phyloP scores from a whole-genome alignment of 106 monocot species.

The Xerophyta viscosa region DNA sequence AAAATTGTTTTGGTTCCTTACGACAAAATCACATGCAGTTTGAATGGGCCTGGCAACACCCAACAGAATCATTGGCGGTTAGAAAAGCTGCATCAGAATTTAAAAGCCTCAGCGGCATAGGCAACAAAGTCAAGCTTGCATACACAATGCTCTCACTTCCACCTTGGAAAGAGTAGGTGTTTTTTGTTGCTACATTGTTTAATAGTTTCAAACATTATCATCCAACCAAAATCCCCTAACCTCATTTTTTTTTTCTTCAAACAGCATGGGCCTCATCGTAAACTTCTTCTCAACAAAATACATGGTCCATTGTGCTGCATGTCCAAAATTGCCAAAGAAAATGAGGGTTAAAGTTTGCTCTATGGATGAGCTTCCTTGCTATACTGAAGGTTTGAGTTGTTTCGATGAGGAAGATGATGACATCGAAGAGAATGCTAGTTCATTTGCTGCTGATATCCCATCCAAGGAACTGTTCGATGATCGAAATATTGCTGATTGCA shows the following conservation, averaged over 20 bases:
- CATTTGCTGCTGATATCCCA: neutral
- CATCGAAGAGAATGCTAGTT: neutral
- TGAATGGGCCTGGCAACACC: conserved; percentile 99
- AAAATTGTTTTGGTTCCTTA: too few relatives aligned
- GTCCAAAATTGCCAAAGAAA: conserved; percentile 71
- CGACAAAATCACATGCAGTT: conserved; percentile 33
- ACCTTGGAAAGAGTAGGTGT: conserved; percentile 75
- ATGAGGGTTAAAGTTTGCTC: conserved; percentile 48
- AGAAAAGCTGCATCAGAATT: conserved; percentile 77
- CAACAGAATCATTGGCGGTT: conserved; percentile 73
- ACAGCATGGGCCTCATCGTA: conserved; percentile 70
- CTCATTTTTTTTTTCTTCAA: conserved; percentile 9
- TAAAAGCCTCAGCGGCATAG: conserved; percentile 63
- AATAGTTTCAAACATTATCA: neutral
- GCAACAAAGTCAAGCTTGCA: conserved; percentile 79
- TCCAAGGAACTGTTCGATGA: neutral
- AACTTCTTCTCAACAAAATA: conserved; percentile 91
- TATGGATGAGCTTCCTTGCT: conserved; percentile 89
- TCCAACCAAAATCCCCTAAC: too few relatives aligned
- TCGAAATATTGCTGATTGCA: too few relatives aligned
- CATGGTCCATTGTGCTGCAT: conserved; percentile 41
- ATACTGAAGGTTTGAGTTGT: conserved; percentile 19
- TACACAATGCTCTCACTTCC: conserved; percentile 91
- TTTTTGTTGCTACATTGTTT: neutral
- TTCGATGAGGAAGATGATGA: conserved; percentile 10